Evolutionary conservation across 2,329 filamentous ascomycete genomes (phyloP), one percentile per base, ranked within the genome.

Genomic region (Beauveria bassiana): DNA sequence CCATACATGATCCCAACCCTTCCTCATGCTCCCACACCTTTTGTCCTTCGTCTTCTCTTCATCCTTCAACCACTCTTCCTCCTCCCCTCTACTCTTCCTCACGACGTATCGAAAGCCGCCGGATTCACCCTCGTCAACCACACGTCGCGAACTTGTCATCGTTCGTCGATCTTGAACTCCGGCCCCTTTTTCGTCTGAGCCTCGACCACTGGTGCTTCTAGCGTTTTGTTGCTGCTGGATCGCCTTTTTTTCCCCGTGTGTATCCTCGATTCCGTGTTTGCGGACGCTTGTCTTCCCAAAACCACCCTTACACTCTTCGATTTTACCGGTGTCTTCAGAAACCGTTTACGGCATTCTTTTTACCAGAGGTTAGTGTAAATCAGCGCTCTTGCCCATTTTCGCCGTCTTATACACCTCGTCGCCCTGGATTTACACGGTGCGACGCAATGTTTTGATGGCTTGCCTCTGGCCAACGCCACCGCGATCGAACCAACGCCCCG

Each of bases 31-130:
- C 62, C 61, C 62, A 51, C 63, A 57, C 62, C 61, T 64, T 53
- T 64, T 63, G 64, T 63, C 54, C 68, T 61, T 66, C 63, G 62
- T 64, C 65, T 65, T 63, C 55, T 63, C 64, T 65, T 63, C 63
- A 59, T 61, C 52, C 60, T 65, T 64, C 52, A 61, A 60, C 64
- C 62, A 65, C 65, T 64, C 57, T 61, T 65, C 62, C 58, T 63
- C 59, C 63, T 64, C 53, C 56, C 64, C 63, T 64, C 61, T 60
- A 34, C 34, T 64, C 63, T 50, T 64, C 62, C 67, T 68, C 68
- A 70, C 71, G 70, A 70, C 64, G 67, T 66, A 65, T 71, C 70
- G 73, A 75, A 74, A 73, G 47, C 64, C 60, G 54, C 43, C 56
- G 61, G 53, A 59, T 59, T 62, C 60, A 57, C 20, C n/a, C 28